A percentile compares a stretch with the other conserved stretches of the same genome.
phyloP scores from a whole-genome alignment of 805 yeast species.

The Zygoascus biomembranicola region DNA sequence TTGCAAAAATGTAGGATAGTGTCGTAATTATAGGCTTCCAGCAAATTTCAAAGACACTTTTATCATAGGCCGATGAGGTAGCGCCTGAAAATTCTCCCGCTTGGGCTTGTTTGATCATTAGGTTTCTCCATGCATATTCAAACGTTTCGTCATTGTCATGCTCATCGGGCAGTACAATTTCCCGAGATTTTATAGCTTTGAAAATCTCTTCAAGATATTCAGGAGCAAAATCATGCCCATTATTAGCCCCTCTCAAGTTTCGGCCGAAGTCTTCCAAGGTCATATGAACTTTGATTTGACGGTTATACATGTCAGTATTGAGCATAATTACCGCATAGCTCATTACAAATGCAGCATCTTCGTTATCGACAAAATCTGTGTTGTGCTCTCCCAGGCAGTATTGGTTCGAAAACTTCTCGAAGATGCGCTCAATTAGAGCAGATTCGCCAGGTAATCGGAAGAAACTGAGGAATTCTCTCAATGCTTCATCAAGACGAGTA shows the following conservation, averaged over 20 bases:
- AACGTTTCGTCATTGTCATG: conserved; percentile 90
- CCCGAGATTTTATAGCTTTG: conserved; percentile 69
- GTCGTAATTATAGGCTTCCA: conserved; percentile 64
- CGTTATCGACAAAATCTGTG: conserved; percentile 46
- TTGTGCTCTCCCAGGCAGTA: conserved; percentile 59
- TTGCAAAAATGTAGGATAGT: conserved; percentile 68
- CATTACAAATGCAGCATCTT: conserved; percentile 81
- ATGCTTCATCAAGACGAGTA: conserved; percentile 86
- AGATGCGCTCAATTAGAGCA: conserved; percentile 88
- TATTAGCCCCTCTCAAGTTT: conserved; percentile 73
- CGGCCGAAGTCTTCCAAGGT: conserved; percentile 69
- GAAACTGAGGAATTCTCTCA: conserved; percentile 68
- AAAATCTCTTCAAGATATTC: conserved; percentile 83
- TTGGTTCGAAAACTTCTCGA: conserved; percentile 76
- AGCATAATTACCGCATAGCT: conserved; percentile 90
- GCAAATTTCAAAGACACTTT: conserved; percentile 54
- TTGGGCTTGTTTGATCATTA: conserved; percentile 21
- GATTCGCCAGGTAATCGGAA: conserved; percentile 97
- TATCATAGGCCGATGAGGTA: conserved; percentile 47
- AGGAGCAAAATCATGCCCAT: conserved; percentile 64
- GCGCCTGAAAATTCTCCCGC: conserved; percentile 14
- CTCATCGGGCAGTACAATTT: conserved; percentile 96
- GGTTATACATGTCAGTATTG: conserved; percentile 89
- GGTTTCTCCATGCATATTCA: conserved; percentile 53
- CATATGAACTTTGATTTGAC: conserved; percentile 90